phyloP scores from a whole-genome alignment of 176 grass and related monocot genomes.

The Pontederia paniculata region DNA sequence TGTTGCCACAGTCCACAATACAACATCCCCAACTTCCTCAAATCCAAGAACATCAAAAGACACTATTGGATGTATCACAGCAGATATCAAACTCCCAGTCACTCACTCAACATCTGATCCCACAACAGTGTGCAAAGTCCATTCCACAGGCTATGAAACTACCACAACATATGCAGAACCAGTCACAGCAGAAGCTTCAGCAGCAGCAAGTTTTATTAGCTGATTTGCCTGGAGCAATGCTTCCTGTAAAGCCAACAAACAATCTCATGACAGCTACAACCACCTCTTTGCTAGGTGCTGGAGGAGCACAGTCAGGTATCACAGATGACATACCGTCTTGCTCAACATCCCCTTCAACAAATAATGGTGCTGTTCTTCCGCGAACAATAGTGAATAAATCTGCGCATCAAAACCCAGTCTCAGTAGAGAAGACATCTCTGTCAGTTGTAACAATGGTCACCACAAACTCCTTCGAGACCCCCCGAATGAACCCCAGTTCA shows the following conservation, averaged over 20 bases:
- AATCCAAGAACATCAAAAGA: constrained; percentile 76
- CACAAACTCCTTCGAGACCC: constrained; percentile 37
- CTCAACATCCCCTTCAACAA: constrained; percentile 68
- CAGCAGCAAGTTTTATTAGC: constrained; percentile 41
- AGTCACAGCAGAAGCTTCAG: constrained; percentile 38
- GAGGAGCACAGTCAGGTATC: constrained; percentile 65
- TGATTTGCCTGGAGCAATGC: constrained; percentile 36
- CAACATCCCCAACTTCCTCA: constrained; percentile 40
- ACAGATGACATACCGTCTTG: constrained; percentile 80
- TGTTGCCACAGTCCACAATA: constrained; percentile 40
- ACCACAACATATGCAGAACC: constrained; percentile 28
- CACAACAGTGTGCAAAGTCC: constrained; percentile 35
- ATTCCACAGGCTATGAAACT: constrained; percentile 21
- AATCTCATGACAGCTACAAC: constrained; percentile 38
- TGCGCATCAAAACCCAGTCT: constrained; percentile 36
- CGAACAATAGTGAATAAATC: constrained; percentile 30
- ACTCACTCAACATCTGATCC: constrained; percentile 44
- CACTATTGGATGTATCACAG: constrained; percentile 59
- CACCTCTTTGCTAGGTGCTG: constrained; percentile 20
- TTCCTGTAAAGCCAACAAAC: constrained; percentile 19
- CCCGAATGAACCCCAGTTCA: constrained; percentile 28
- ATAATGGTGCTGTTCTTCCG: constrained; percentile 40
- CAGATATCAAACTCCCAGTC: constrained; percentile 39
- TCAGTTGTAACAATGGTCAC: constrained; percentile 31
- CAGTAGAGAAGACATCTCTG: constrained; percentile 37